Evolutionary conservation across 139 green algal genomes (phyloP), one percentile per base, ranked within the genome.

Genomic region (Micromonas pusilla): DNA sequence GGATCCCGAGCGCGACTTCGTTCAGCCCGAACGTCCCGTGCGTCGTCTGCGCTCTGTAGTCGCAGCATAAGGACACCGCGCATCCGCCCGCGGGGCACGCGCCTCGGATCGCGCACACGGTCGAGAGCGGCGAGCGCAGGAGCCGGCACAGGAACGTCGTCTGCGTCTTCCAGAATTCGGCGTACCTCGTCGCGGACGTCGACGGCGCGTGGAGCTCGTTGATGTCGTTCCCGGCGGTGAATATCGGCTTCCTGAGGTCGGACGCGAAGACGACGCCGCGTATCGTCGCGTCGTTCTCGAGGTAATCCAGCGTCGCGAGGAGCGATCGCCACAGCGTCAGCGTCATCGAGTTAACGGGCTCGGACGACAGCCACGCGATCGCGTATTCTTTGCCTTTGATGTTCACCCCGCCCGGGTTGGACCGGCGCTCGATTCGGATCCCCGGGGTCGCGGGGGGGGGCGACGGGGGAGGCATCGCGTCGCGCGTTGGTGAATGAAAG

Each of bases 71-170:
- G 1, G 91, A 77, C 32, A 97, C 88, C 31, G 85, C 86, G 86
- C 92, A 97, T 16, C 93, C 93, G 37, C 92, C 93, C 9, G 93
- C 93, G n/a, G 93, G 92, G 81, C 92, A 97, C 21, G 91, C 90
- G 25, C 93, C 93, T 0, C 89, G 78, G 66, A 97, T 95, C 2
- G 91, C 92, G 1, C 89, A 85, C 3, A 96, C 79, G 0, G 92
- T 97, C 26, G 89, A 83, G 1, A 97, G 86, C 2, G 85, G 89
- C 0, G 85, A 90, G 34, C 30, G 33, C 39, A 90, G 80, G 31
- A 97, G 79, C 21, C 78, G 77, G 1, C 64, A 63, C 23, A 97
- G 87, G 77, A 93, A 94, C 31, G 28, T 79, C 72, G 94, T 97
- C 45, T 86, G 84, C 0, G 80, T 77, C 0, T 86, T 66, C 93